Evolutionary conservation across 129 eudicot genomes (phyloP).

Genomic region (Tanacetum coccineum): DNA sequence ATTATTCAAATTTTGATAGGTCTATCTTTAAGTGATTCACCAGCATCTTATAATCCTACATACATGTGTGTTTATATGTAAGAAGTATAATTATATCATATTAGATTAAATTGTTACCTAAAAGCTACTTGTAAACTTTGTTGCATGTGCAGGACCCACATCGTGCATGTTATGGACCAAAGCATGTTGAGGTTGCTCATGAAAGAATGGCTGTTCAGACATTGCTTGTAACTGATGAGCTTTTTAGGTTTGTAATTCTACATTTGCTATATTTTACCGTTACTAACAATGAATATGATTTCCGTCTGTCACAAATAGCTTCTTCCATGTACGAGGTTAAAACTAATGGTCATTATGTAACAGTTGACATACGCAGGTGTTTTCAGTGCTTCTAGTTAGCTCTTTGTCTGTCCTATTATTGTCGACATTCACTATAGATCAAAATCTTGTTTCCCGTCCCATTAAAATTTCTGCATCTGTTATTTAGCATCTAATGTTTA

Average conservation of each 20-base stretch:
- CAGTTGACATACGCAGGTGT: no score
- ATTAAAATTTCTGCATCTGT: background rate
- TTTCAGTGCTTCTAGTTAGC: background rate
- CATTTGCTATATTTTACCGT: background rate
- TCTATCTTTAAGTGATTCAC: background rate
- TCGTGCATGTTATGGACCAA: slow-evolving; percentile 99
- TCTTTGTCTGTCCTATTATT: background rate
- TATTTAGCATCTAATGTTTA: background rate
- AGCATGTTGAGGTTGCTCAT: slow-evolving; percentile 96
- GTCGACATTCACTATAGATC: background rate
- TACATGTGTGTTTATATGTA: background rate
- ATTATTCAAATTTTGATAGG: no score
- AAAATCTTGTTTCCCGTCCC: background rate
- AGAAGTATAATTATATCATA: background rate
- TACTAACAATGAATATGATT: no score
- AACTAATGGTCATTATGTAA: no score
- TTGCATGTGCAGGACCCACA: slow-evolving; percentile 53
- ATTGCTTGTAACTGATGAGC: slow-evolving; percentile 88
- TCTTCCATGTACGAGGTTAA: no score
- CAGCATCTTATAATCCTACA: background rate
- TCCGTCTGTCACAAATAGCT: no score
- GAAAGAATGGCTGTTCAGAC: slow-evolving; percentile 97
- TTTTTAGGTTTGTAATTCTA: slow-evolving; percentile 60
- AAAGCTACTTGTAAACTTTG: background rate
- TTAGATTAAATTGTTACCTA: background rate